Percentiles rank a stretch among this genome's conserved stretches.
phyloP scores from a whole-genome alignment of 83 land plant genomes.

The Picea abies region DNA sequence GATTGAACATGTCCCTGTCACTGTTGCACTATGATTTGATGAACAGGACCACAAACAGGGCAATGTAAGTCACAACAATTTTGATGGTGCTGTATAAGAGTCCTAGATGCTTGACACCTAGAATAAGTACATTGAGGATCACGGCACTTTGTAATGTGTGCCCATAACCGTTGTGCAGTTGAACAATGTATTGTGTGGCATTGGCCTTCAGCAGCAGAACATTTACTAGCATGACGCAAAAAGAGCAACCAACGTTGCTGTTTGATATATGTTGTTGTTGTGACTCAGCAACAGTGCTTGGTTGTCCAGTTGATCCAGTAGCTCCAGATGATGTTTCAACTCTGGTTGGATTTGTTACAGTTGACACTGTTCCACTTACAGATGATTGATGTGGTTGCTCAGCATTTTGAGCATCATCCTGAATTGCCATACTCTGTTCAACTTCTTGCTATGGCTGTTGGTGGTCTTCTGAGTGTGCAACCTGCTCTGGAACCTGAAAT shows the following conservation, averaged over 20 bases:
- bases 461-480: conserved; percentile 11
- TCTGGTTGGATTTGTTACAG: conserved; percentile 8
- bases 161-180: conserved; percentile 56
- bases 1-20: background rate
- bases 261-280: conserved; percentile 46
- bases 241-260: conserved; percentile 83
- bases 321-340: conserved; percentile 12
- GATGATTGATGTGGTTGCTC: conserved; percentile 28
- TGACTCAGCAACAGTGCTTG: conserved; percentile 9
- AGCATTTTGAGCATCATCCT: conserved; percentile 43
- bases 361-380: conserved; percentile 8
- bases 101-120: conserved; percentile 56
- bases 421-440: conserved; percentile 25
- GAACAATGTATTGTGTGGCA: conserved; percentile 61
- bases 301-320: background rate
- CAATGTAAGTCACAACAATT: conserved; percentile 56
- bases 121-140: conserved; percentile 48
- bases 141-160: conserved; percentile 58
- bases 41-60: conserved; percentile 87
- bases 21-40: conserved; percentile 23
- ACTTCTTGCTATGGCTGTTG: conserved; percentile 43
- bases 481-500: conserved; percentile 18
- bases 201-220: conserved; percentile 66
- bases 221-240: conserved; percentile 84
- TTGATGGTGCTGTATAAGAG: conserved; percentile 54